phyloP scores from a whole-genome alignment of 2,329 filamentous ascomycete genomes.

The Daldinia sp. region DNA sequence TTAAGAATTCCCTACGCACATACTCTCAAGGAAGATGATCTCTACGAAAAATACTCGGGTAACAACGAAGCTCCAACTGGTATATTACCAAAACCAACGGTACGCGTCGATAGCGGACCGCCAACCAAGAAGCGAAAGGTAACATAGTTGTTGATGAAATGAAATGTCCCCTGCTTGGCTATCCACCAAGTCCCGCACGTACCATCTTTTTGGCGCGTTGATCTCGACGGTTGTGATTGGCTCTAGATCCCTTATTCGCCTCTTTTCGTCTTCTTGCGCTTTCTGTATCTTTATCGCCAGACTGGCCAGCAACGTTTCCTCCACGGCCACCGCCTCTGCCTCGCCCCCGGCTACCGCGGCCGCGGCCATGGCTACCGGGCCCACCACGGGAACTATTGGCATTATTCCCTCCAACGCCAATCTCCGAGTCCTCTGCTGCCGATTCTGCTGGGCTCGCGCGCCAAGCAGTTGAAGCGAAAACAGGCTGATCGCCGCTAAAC shows the following conservation, averaged over 20 bases:
- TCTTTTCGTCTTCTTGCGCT: constrained; percentile 79
- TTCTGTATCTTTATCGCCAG: constrained; percentile 76
- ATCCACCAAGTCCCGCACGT: constrained; percentile 54
- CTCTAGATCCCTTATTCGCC: constrained; percentile 79
- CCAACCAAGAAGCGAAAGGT: constrained; percentile 41
- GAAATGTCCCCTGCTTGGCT: constrained; percentile 8
- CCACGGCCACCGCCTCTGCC: constrained; percentile 59
- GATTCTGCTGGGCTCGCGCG: constrained; percentile 60
- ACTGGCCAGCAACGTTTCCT: constrained; percentile 69
- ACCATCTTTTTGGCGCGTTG: constrained; percentile 72
- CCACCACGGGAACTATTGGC: constrained; percentile 53
- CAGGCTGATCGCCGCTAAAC: constrained; percentile 71
- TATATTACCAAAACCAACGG: constrained; percentile 32
- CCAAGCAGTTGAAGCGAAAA: constrained; percentile 73
- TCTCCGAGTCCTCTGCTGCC: constrained; percentile 65
- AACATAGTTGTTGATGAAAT: constrained; percentile 22
- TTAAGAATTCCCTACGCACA: constrained; percentile 52
- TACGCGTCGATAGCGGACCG: constrained; percentile 35
- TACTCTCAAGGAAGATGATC: constrained; percentile 48
- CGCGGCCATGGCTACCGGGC: constrained; percentile 52
- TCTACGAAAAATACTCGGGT: constrained; percentile 41
- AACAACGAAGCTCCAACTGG: constrained; percentile 28
- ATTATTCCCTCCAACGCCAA: constrained; percentile 51
- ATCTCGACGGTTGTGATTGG: constrained; percentile 87
- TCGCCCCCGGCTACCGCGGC: constrained; percentile 57